Base-by-base conservation (phyloP, 2,329 filamentous ascomycete species). In the Nigrospora sphaerica region DNA sequence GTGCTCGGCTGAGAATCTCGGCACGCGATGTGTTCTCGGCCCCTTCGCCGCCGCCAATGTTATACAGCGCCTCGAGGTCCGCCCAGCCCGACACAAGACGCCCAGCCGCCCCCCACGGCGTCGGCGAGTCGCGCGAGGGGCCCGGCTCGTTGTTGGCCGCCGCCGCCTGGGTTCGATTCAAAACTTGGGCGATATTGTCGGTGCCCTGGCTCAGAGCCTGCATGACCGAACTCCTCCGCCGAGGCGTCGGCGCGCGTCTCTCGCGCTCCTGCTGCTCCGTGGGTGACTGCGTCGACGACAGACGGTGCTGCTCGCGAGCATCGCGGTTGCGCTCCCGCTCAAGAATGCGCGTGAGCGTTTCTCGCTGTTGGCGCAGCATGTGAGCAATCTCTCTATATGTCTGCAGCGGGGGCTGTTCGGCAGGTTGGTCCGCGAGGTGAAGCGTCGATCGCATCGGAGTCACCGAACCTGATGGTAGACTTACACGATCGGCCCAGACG, bases 1-100 rank as follows among this genome's bases (percentile, higher is more conserved):
- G 60, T 23, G 53, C 52, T 31, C 56, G 58, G 44, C 42, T 59
- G 23, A 56, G 46, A 2, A 23, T 37, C 43, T 62, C 62, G 18
- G 50, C 49, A 32, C 61, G 57, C 33, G 42, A 32, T 11, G 56
- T 50, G 41, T 51, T 54, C 32, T 64, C 59, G 31, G 57, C 32
- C 10, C 47, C 36, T 31, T 60, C 56, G 12, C 52, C 51, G 14
- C 54, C 50, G n/a, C 52, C 56, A 45, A 67, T 59, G 50, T 63
- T 66, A 52, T 72, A 71, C 31, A 73, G 52, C 23, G 66, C 62
- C 50, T 73, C 71, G 6, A 71, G 58, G 42, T 72, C 69, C 7
- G 66, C 60, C 67, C 69, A 73, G 42, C 62, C 64, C 45, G 58
- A 60, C 2, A 56, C 51, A 49, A 58, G 49, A 53, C 58, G 52